phyloP scores from a whole-genome alignment of 2,329 filamentous ascomycete genomes.

The Ascochyta clinopodiicola region DNA sequence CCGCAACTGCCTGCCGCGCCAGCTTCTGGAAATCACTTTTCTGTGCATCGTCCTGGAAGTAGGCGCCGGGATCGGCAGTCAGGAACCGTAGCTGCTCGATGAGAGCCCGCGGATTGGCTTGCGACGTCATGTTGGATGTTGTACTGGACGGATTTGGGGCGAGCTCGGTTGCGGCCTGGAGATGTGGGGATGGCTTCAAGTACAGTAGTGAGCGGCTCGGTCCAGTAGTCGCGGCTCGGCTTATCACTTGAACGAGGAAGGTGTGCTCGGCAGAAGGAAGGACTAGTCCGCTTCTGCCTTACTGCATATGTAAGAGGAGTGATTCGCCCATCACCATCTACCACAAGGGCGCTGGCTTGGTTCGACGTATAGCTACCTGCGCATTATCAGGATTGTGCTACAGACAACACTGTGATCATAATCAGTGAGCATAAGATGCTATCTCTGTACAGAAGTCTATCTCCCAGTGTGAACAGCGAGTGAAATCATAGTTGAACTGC shows the following conservation, averaged over 20 bases:
- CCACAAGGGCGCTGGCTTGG: not conserved
- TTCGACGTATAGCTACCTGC: too few species aligned
- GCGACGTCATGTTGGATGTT: not conserved
- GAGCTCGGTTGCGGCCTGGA: not conserved
- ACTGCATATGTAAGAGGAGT: not conserved
- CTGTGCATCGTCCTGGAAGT: slow-evolving; percentile 6
- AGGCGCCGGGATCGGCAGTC: not conserved
- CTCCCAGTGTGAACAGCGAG: too few species aligned
- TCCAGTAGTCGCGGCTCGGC: not conserved
- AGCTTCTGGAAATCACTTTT: slow-evolving; percentile 8
- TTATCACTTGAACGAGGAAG: not conserved
- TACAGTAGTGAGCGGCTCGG: slow-evolving; percentile 1
- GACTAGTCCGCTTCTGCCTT: not conserved
- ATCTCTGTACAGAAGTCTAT: too few species aligned
- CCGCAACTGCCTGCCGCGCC: not conserved
- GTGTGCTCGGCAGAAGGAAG: not conserved
- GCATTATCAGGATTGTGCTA: too few species aligned
- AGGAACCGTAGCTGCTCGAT: slow-evolving; percentile 12
- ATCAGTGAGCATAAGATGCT: too few species aligned
- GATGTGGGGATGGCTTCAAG: not conserved
- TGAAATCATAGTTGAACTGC: too few species aligned
- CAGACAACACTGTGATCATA: too few species aligned
- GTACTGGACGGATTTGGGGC: not conserved
- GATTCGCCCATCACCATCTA: not conserved
- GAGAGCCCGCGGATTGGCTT: not conserved